Base-by-base conservation (phyloP, 768 basidiomycete species). In the Cantharellus cinnabarinus region DNA sequence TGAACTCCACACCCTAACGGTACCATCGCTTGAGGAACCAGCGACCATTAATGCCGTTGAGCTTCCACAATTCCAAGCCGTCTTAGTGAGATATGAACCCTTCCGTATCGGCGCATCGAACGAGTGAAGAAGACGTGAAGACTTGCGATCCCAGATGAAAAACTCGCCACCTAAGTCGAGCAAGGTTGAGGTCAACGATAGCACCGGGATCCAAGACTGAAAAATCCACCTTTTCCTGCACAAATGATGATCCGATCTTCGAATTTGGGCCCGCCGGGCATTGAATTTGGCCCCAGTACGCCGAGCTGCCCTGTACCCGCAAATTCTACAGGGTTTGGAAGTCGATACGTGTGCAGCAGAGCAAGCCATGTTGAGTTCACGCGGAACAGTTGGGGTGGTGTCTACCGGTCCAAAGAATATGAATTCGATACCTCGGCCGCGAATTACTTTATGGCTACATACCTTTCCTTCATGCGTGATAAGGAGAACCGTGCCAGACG, bases 91-190 rank as follows among this genome's bases (percentile, higher is more conserved):
- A 65, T 87, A 84, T 3, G 71, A 72, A 3, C 78, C 76, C 38
- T 77, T 74, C 5, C 71, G 72, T 29, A 29, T 29, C 65, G 80
- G 81, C 38, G 80, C 75, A 14, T 76, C 78, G 63, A 89, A 75
- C 62, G 80, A 76, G 62, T 86, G 85, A 2, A 89, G 72, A 1
- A 85, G 71, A 4, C 54, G 29, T 14, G 78, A 86, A 5, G 82
- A 82, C 69, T 87, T 85, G 61, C 80, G 78, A 65, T 89, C 87
- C 87, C 87, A 89, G 10, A 89, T 84, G 65, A 85, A 81, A 10
- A 89, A 81, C 64, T 87, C 84, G 3, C 87, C 87, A 61, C 77
- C 85, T 63, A 48, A 48, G 29, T 48, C 44, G 29, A 48, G 44
- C 10, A 48, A 10, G 10, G 10, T 10, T 48, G 44, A 48, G 0